A percentile compares a stretch with the other conserved stretches of the same genome.
Conservation (phyloP, 768 basidiomycete genomes). For the Russula brevipes region DNA sequence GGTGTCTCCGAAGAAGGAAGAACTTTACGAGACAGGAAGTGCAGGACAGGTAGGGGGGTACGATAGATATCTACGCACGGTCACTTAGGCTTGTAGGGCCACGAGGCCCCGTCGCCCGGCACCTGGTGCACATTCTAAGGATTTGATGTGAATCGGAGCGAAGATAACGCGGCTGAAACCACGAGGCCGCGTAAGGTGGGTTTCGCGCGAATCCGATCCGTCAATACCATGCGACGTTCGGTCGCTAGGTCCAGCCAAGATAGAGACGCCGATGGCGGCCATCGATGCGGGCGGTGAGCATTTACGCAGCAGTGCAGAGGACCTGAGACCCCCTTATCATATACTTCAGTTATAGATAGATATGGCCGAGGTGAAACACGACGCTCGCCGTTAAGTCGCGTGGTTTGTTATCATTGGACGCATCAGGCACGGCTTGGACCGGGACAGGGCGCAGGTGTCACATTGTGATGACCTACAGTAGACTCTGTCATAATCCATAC, state of each 20-base stretch:
- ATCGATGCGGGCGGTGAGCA: no score
- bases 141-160: neutral
- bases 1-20: neutral
- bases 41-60: neutral
- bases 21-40: neutral
- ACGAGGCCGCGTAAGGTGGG: neutral
- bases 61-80: neutral
- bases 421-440: neutral
- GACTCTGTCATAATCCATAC: no score
- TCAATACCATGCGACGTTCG: neutral
- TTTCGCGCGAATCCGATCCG: neutral
- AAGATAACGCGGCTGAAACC: neutral
- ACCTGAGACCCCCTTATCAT: neutral
- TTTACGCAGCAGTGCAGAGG: neutral
- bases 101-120: neutral
- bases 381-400: neutral
- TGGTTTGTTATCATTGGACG: constrained; percentile 8
- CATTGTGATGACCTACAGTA: neutral
- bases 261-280: neutral
- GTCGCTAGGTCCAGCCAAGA: neutral
- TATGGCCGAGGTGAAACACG: neutral
- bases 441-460: neutral
- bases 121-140: neutral
- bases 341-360: neutral
- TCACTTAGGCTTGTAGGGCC: neutral